Conservation (phyloP, 352 stramenopile genomes). For the Phytophthora foliorum region DNA sequence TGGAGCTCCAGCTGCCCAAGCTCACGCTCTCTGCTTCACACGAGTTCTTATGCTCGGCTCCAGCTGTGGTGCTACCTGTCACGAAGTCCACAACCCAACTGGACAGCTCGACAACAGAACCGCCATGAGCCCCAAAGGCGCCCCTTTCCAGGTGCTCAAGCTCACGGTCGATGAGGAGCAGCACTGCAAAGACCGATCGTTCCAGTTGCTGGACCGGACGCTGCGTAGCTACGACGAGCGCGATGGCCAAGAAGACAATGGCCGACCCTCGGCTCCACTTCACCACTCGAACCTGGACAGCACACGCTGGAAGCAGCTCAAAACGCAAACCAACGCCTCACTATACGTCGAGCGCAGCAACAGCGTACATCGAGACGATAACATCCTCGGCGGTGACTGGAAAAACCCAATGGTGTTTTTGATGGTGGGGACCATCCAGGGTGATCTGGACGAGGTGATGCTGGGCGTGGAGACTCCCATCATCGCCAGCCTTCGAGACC, state of each 20-base stretch:
- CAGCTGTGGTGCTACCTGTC: not conserved
- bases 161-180: conserved; percentile 36
- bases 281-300: conserved; percentile 37
- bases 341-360: conserved; percentile 41
- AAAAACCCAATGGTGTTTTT: conserved; percentile 39
- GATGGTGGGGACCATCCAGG: conserved; percentile 28
- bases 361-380: conserved; percentile 28
- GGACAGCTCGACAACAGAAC: conserved; percentile 2
- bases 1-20: conserved; percentile 17
- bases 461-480: conserved; percentile 38
- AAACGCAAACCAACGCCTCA: conserved; percentile 35
- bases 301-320: conserved; percentile 44
- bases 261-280: conserved; percentile 3
- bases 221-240: conserved; percentile 43
- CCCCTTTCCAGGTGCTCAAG: conserved; percentile 29
- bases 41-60: not conserved
- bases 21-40: conserved; percentile 22
- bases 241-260: conserved; percentile 26
- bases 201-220: conserved; percentile 42
- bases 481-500: conserved; percentile 34
- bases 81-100: conserved; percentile 23
- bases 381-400: conserved; percentile 36
- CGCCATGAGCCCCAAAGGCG: conserved; percentile 12
- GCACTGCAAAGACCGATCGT: conserved; percentile 34
- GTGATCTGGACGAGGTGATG: conserved; percentile 40